Base-by-base conservation (phyloP, 495 filamentous ascomycete genomes). In the Sporormia fimetaria region DNA sequence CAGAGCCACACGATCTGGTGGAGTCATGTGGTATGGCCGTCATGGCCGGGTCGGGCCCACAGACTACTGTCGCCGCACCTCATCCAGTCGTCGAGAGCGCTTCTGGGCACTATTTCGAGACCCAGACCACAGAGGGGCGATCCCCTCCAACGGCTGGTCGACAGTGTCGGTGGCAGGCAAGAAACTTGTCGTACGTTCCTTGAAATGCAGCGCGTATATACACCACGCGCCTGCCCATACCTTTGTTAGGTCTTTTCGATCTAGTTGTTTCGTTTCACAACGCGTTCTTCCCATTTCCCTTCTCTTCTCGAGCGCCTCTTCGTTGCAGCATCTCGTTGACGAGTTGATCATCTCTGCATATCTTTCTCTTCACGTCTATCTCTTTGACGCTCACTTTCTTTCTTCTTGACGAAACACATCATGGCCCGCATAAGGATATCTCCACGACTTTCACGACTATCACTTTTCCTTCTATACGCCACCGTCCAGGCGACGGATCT, bases 401-500 rank as follows among this genome's bases (percentile, higher is more conserved):
- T 40, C 21, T 20, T 6, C 11, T 28, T 6, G 23, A 12, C 12
- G 21, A 6, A 26, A 18, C 22, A 26, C 22, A 16, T 6, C 21
- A 29, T 8, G 5, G 20, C 18, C 17, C 10, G 21, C 20, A 17
- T 15, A 32, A 20, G 32, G 37, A 40, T 29, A 21, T 38, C 21
- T 17, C 31, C 23, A 49, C 43, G 46, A 42, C 40, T 43, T 21
- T 58, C 40, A 35, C 41, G 42, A 47, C 48, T 63, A 12, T 47
- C 55, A 7, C 44, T 57, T 6, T 27, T 61, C 35, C 60, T 51
- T 41, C 42, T 59, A 18, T 63, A 4, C 40, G n/a, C 56, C 12
- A 40, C 63, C 36, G 59, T 54, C 16, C 47, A 61, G 27, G 56
- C 60, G 12, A 42, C 60, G 4, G 49, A 49, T 20, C 55, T 71